Conservation (phyloP, 768 basidiomycete species). For the Chalciporus chontae region DNA sequence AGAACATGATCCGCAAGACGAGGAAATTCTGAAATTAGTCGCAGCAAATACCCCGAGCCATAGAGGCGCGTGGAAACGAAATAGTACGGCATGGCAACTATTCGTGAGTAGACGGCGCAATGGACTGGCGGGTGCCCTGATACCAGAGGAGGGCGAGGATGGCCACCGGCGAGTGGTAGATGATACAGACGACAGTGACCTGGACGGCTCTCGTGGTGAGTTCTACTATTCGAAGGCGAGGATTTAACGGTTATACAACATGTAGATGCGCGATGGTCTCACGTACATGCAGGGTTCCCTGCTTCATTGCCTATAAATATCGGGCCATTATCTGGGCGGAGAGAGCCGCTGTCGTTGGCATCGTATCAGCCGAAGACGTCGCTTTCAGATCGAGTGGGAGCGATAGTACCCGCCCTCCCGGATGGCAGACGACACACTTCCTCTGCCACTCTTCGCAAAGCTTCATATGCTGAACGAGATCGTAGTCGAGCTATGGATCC, state of each 20-base stretch:
- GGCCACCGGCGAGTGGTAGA: conserved; percentile 11
- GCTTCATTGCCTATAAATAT: conserved; percentile 67
- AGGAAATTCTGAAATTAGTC: conserved; percentile 57
- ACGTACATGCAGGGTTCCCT: conserved; percentile 37
- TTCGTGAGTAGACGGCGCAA: conserved; percentile 43
- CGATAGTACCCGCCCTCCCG: conserved; percentile 28
- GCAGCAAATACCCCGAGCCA: conserved; percentile 70
- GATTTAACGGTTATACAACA: not conserved
- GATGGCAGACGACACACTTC: conserved; percentile 26
- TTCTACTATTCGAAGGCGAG: not conserved
- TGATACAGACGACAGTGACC: conserved; percentile 22
- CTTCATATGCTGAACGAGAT: conserved; percentile 68
- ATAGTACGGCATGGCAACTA: conserved; percentile 60
- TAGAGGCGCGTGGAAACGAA: conserved; percentile 63
- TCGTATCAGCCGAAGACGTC: conserved; percentile 56
- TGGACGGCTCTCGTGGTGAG: conserved; percentile 28
- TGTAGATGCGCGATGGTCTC: conserved; percentile 25
- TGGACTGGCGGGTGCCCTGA: conserved; percentile 27
- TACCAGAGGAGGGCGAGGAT: conserved; percentile 37
- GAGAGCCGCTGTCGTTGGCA: conserved; percentile 45
- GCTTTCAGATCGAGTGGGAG: conserved; percentile 36
- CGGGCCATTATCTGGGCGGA: conserved; percentile 32
- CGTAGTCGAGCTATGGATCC: conserved; percentile 62
- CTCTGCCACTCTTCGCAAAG: conserved; percentile 52
- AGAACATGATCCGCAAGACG: conserved; percentile 41